Conservation (phyloP, 1,139 yeast genomes). For the Nakaseomyces glabratus region DNA sequence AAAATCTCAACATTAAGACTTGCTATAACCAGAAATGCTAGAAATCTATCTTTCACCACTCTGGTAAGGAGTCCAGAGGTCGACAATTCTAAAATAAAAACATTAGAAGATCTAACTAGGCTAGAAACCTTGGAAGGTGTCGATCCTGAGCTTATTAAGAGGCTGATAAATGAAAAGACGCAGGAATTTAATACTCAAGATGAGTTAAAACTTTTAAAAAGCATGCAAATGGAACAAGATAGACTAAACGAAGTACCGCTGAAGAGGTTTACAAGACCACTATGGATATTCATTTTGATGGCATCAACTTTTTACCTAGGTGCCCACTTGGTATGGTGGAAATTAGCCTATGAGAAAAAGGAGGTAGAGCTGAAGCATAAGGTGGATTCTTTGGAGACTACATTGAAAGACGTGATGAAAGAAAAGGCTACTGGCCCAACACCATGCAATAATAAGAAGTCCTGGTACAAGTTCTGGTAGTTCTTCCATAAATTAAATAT, state of each 20-base stretch:
- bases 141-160: conserved; percentile 27
- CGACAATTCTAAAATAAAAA: too few relatives aligned
- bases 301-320: conserved; percentile 27
- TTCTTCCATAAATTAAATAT: background rate
- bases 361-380: conserved; percentile 20
- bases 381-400: conserved; percentile 16
- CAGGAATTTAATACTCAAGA: conserved; percentile 24
- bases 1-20: too few relatives aligned
- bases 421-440: conserved; percentile 7
- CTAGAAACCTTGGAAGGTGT: conserved; percentile 26
- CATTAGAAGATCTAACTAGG: conserved; percentile 28
- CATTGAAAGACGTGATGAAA: conserved; percentile 13
- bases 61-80: too few relatives aligned
- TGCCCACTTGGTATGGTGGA: conserved; percentile 32
- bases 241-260: conserved; percentile 17
- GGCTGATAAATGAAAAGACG: conserved; percentile 27
- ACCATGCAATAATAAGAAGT: conserved; percentile 1
- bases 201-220: conserved; percentile 25
- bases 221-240: conserved; percentile 20
- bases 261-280: conserved; percentile 22
- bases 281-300: conserved; percentile 27
- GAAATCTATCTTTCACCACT: too few relatives aligned
- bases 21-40: too few relatives aligned
- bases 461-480: conserved; percentile 20
- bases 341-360: conserved; percentile 27